Base-by-base conservation (phyloP, 2,329 filamentous ascomycete genomes). In the Fusarium clavum region DNA sequence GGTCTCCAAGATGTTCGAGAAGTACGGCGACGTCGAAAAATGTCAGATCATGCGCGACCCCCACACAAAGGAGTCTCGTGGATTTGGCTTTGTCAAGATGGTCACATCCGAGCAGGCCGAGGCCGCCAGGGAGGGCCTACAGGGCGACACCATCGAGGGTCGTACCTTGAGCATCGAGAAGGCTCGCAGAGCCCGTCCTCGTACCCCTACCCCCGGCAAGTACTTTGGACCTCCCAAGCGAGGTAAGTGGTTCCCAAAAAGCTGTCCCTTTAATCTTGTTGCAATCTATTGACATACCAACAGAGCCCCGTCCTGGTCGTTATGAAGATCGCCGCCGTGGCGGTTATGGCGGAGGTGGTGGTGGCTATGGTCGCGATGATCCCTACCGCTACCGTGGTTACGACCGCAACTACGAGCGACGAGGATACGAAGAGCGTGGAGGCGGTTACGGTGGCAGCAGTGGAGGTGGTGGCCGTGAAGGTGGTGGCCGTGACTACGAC, bases 31-130 rank as follows among this genome's bases (percentile, higher is more conserved):
- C 79, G 96, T 99, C 55, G 95, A 98, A 84, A 98, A 97, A 84
- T 98, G 95, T 85, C 97, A 98, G 82, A 99, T 99, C 84, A 99
- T 99, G 96, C 90, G 95, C 78, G 96, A 99, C 79, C 96, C 96
- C 68, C 96, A 99, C 83, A 97, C 93, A 78, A 97, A 97, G 84
- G 96, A 99, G 83, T 98, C 95, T 75, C 96, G 96, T 82, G 96
- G 96, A 73, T 99, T 99, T 74, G 96, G 96, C 60, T 99, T 99
- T 84, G 96, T 99, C 80, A 98, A 99, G 86, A 98, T 99, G 95
- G 90, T 94, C 66, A 97, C 94, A 62, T 89, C 93, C 51, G 95
- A 98, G 59, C 93, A 97, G 82, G 96, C 96, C 71, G 96, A 99
- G 82, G 94, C 96, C 74, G 96, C 96, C 74, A 97, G 96, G 85